Percentiles rank a stretch among this genome's conserved stretches.
These are phyloP conservation scores for Physcomitrium patens DNA, from an alignment of 225 moss, liverwort and hornwort genomes.

Conservation along the genomic window DNA sequence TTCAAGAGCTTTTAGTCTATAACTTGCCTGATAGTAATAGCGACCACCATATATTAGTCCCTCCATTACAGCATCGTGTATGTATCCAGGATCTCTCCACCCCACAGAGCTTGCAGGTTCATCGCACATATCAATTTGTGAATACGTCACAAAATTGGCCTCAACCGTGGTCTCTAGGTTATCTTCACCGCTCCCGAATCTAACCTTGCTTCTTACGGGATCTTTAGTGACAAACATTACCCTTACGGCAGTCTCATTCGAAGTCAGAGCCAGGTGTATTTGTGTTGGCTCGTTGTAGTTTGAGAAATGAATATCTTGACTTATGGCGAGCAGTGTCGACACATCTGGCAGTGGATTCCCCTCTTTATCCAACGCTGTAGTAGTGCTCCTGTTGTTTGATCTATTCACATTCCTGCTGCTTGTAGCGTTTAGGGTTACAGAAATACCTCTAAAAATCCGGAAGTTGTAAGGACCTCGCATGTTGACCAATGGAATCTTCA, in stretches of 20 bases:
- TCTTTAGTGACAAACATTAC: conserved; percentile 68
- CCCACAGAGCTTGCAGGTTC: conserved; percentile 54
- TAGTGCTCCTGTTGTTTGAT: not conserved
- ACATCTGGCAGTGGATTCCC: conserved; percentile 50
- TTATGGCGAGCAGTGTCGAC: conserved; percentile 31
- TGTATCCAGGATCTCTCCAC: conserved; percentile 63
- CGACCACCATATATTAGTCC: conserved; percentile 38
- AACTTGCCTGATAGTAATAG: conserved; percentile 56
- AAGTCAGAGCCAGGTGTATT: conserved; percentile 61
- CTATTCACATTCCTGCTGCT: not conserved
- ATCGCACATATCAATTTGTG: conserved; percentile 55
- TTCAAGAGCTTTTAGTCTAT: not conserved
- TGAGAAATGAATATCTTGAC: conserved; percentile 39
- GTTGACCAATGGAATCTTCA: conserved; percentile 55
- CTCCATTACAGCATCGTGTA: conserved; percentile 56
- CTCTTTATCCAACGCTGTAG: conserved; percentile 36
- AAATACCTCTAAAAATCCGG: conserved; percentile 44
- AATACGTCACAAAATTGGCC: conserved; percentile 41
- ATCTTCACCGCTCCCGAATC: conserved; percentile 36
- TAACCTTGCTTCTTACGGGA: conserved; percentile 41
- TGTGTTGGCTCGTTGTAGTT: conserved; percentile 80
- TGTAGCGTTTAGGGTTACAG: conserved; percentile 21
- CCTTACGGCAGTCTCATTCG: conserved; percentile 43
- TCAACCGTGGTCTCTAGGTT: conserved; percentile 28
- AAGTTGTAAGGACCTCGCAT: conserved; percentile 63